These are phyloP conservation scores for Eucalyptus polybractea DNA, from an alignment of 345 rosid species.

Conservation along the genomic window DNA sequence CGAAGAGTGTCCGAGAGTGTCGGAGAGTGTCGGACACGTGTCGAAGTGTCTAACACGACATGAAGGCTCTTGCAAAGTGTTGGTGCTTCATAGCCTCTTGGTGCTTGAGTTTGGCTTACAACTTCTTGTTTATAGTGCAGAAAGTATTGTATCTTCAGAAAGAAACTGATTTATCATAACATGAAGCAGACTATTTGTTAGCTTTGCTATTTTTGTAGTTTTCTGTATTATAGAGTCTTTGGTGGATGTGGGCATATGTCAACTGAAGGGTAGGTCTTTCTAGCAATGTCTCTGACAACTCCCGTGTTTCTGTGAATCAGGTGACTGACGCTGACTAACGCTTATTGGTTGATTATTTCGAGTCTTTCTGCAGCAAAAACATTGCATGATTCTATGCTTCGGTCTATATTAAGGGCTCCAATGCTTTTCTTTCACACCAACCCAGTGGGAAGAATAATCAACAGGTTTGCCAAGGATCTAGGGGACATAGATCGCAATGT, in stretches of 20 bases:
- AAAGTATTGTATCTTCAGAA: background rate
- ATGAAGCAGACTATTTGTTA: background rate
- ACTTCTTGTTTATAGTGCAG: background rate
- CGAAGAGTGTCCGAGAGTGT: too few species aligned
- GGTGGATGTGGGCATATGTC: background rate
- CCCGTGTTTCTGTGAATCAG: slow-evolving; percentile 19
- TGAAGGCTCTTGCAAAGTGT: too few species aligned
- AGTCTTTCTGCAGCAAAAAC: slow-evolving; percentile 77
- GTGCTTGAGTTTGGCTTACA: background rate
- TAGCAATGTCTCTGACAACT: background rate
- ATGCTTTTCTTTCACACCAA: slow-evolving; percentile 92
- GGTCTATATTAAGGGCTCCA: slow-evolving; percentile 75
- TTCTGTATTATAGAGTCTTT: background rate
- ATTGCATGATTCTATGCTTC: slow-evolving; percentile 72
- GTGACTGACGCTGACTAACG: slow-evolving; percentile 56
- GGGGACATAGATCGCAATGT: slow-evolving; percentile 86
- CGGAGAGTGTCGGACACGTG: too few species aligned
- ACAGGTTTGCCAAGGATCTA: slow-evolving; percentile 90
- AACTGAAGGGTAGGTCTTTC: background rate
- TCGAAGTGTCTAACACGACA: too few species aligned
- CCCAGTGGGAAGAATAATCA: slow-evolving; percentile 17
- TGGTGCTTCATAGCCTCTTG: background rate
- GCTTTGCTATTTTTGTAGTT: background rate
- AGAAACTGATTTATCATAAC: background rate
- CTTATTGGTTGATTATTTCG: slow-evolving; percentile 78